phyloP scores from a whole-genome alignment of 192 early-diverging fungal genomes.

The Coemansia sp. region DNA sequence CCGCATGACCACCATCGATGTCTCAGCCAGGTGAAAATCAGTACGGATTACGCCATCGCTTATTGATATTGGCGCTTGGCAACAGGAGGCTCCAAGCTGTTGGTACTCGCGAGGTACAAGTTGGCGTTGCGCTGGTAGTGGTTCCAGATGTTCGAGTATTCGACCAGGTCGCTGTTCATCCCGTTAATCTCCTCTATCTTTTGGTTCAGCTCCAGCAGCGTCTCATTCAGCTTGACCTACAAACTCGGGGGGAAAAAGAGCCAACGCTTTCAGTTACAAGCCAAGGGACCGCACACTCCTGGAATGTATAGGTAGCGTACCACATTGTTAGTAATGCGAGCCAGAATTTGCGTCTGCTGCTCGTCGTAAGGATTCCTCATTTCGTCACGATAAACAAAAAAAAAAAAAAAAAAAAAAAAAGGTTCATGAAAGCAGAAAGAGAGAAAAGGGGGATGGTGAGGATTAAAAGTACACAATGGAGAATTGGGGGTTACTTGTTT shows the following conservation, averaged over 20 bases:
- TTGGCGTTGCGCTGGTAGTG: constrained; percentile 53
- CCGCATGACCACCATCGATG: neutral
- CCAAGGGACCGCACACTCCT: neutral
- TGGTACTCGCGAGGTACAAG: constrained; percentile 47
- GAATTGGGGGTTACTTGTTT: neutral
- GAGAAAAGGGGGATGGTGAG: neutral
- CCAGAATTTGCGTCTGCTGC: constrained; percentile 53
- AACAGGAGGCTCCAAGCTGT: constrained; percentile 27
- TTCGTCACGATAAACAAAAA: constrained; percentile 3
- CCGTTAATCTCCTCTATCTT: constrained; percentile 55
- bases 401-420: constrained; percentile 4
- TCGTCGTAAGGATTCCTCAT: constrained; percentile 55
- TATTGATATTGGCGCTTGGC: neutral
- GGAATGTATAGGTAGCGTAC: neutral
- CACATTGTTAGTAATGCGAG: constrained; percentile 52
- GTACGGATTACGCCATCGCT: neutral
- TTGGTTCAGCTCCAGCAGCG: constrained; percentile 47
- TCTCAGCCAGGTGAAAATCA: neutral
- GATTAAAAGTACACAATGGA: neutral
- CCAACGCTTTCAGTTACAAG: neutral
- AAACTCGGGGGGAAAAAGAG: neutral
- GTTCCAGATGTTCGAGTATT: constrained; percentile 53
- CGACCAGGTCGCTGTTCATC: constrained; percentile 54
- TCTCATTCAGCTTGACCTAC: constrained; percentile 51
- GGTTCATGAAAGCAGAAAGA: neutral